These are phyloP conservation scores for Cornus suecica DNA, from an alignment of 148 eudicot species.

Conservation along the genomic window DNA sequence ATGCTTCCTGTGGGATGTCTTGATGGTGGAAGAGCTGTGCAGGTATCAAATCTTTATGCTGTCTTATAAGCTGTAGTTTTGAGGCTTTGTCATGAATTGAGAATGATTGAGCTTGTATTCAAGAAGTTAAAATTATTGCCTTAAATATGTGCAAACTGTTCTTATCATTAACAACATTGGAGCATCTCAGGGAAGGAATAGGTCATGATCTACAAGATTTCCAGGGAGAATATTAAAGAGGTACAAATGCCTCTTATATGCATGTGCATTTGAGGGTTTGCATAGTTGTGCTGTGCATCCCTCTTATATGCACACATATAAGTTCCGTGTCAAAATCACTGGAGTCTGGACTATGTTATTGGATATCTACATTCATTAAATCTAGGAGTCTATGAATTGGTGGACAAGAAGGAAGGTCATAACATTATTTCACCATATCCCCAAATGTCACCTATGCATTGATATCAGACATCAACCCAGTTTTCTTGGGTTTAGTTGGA, in stretches of 20 bases:
- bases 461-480: no score
- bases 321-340: background rate
- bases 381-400: background rate
- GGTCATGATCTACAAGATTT: background rate
- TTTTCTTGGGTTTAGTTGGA: background rate
- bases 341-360: background rate
- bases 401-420: background rate
- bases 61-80: slow-evolving; percentile 3
- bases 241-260: background rate
- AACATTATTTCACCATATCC: background rate
- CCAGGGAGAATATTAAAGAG: background rate
- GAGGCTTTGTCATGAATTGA: background rate
- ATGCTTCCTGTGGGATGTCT: slow-evolving; percentile 99
- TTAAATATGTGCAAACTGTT: background rate
- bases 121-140: background rate
- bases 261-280: background rate
- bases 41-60: slow-evolving; percentile 41
- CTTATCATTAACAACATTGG: background rate
- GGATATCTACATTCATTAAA: background rate
- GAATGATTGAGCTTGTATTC: background rate
- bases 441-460: background rate
- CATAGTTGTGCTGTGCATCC: background rate
- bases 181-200: background rate
- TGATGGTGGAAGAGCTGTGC: slow-evolving; percentile 96
- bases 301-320: background rate